Base-by-base conservation (phyloP, 176 grass and related monocot species). In the Phoenix roebelenii region DNA sequence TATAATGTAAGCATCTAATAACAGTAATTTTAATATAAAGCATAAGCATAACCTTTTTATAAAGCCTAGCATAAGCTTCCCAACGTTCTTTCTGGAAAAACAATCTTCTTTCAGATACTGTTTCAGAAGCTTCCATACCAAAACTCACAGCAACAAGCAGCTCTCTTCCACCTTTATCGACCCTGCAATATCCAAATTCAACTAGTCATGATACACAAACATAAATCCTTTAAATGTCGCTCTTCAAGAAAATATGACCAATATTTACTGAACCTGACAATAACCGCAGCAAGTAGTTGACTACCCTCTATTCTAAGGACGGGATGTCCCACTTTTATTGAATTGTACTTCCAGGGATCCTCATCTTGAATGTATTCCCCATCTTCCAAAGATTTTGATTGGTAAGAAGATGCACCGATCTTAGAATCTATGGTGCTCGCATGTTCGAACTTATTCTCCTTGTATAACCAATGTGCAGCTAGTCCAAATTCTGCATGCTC, bases 391-490 rank as follows among this genome's bases (percentile, higher is more conserved):
- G 70, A 65, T 60, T 75, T 82, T 59, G 91, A 77, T 79, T 77
- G 44, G 39, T 82, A 82, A 68, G 85, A 60, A 63, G 71, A 80
- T 65, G 56, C 59, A 14, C 15, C 25, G 60, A 80, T 68, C 57
- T 72, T 81, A 60, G 83, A 77, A 83, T 70, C 74, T 61, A 67
- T 82, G 54, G 64, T 69, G 70, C 62, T 74, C 56, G 28, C 66
- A 39, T 71, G 48, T 20, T 85, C 78, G 23, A 82, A 57, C 64
- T 77, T 82, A 39, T 76, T 97, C 76, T 97, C 92, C 68, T 97
- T 90, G 63, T 97, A 97, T n/a, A 97, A 67, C 92, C 92, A 97
- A 72, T 97, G 92, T 54, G 92, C 92, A 59, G 92, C 92, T 15
- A 85, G 92, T 66, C 92, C 92, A 64, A 79, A 82, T 76, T 97